Conservation (phyloP, 2,329 filamentous ascomycete genomes). For the Celoporthe dispersa region DNA sequence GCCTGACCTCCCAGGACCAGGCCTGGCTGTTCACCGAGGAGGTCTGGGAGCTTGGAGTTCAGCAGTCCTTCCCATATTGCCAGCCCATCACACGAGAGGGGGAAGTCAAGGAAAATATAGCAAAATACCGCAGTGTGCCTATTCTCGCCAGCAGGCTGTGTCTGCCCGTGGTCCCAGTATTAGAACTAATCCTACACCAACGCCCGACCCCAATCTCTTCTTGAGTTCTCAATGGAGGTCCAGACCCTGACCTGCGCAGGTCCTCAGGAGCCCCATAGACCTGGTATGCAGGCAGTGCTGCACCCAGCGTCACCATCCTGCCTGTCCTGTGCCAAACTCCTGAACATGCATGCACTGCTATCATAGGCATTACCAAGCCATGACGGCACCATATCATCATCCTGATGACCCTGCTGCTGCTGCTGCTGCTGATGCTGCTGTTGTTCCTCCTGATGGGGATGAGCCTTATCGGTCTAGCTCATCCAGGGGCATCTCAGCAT, state of each 20-base stretch:
- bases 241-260: neutral
- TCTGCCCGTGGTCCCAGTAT: neutral
- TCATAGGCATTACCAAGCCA: neutral
- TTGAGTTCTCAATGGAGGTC: neutral
- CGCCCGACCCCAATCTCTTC: neutral
- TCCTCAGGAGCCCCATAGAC: neutral
- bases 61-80: neutral
- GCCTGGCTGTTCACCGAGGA: too few relatives aligned
- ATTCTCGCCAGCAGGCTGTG: constrained; percentile 3
- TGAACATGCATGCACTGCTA: constrained; percentile 1
- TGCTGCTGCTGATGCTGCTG: neutral
- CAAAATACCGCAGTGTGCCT: constrained; percentile 1
- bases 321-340: neutral
- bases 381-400: neutral
- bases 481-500: constrained; percentile 72
- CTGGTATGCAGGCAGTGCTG: neutral
- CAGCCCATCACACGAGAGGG: neutral
- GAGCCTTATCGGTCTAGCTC: constrained; percentile 70
- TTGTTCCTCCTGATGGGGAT: neutral
- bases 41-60: neutral
- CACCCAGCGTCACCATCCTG: neutral
- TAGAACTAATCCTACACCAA: constrained; percentile 15
- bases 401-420: neutral
- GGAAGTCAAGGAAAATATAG: neutral
- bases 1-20: neutral